Evolutionary conservation across 2,329 filamentous ascomycete genomes (phyloP).

Genomic region (Lachnellula willkommii): DNA sequence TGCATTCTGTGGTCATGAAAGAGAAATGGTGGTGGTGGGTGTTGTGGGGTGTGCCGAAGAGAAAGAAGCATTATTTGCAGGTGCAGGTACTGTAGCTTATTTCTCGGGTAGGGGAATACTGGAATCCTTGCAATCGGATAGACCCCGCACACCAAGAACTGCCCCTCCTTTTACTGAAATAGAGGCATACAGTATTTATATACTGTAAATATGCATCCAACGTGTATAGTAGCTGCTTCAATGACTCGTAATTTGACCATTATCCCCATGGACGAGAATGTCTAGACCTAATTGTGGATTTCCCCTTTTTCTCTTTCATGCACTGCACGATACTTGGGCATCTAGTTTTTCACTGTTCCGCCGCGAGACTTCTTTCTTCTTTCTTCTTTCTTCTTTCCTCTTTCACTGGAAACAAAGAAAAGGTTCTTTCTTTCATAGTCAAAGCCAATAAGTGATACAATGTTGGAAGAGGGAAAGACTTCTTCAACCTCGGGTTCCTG

Average conservation of each 20-base stretch:
- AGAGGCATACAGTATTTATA: too few relatives aligned
- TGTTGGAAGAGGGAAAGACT: not conserved
- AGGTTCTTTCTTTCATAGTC: not conserved
- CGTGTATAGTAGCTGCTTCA: not conserved
- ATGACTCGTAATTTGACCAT: not conserved
- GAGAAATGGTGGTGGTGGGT: not conserved
- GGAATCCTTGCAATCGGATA: not conserved
- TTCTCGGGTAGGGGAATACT: not conserved
- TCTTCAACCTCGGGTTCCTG: constrained; percentile 11
- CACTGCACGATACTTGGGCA: not conserved
- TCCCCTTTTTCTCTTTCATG: not conserved
- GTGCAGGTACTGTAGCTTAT: not conserved
- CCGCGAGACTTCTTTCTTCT: not conserved
- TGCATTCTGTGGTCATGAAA: not conserved
- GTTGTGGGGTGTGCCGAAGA: too few relatives aligned
- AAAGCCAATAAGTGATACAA: not conserved
- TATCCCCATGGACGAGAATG: too few relatives aligned
- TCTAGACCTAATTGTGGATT: not conserved
- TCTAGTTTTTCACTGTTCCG: not conserved
- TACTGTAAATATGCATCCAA: too few relatives aligned
- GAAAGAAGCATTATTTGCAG: too few relatives aligned
- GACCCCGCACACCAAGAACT: not conserved
- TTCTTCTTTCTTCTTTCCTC: not conserved
- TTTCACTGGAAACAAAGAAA: not conserved
- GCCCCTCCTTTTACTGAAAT: not conserved